Conservation (phyloP, 1,139 yeast genomes). For the Debaryomycetaceae sp. region DNA sequence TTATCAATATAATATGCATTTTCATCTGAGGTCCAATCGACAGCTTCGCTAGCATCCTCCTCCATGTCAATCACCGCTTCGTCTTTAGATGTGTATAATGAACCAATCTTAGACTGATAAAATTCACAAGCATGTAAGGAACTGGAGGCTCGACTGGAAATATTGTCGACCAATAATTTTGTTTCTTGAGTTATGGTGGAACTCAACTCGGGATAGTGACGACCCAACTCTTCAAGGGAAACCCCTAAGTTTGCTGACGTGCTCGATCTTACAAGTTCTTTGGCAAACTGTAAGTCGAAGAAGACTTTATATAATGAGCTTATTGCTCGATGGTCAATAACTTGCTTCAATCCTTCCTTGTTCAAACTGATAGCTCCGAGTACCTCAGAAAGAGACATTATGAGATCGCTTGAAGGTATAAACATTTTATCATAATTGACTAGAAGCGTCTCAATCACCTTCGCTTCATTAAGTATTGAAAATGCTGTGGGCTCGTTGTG, state of each 20-base stretch:
- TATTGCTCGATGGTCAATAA: slow-evolving; percentile 47
- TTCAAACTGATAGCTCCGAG: slow-evolving; percentile 84
- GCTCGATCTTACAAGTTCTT: slow-evolving; percentile 39
- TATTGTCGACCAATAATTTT: slow-evolving; percentile 40
- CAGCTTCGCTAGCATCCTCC: slow-evolving; percentile 34
- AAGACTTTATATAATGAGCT: slow-evolving; percentile 51
- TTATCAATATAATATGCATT: slow-evolving; percentile 47
- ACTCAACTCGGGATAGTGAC: slow-evolving; percentile 77
- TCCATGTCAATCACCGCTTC: slow-evolving; percentile 40
- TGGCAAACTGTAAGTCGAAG: slow-evolving; percentile 45
- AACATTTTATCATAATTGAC: slow-evolving; percentile 50
- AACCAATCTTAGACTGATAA: slow-evolving; percentile 39
- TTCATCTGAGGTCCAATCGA: slow-evolving; percentile 51
- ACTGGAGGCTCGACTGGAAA: slow-evolving; percentile 37
- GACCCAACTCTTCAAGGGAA: slow-evolving; percentile 73
- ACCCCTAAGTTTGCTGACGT: slow-evolving; percentile 57
- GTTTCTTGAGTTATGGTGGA: slow-evolving; percentile 55
- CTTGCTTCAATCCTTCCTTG: slow-evolving; percentile 62
- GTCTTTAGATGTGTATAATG: slow-evolving; percentile 36
- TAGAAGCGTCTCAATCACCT: slow-evolving; percentile 63
- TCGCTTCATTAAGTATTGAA: slow-evolving; percentile 75
- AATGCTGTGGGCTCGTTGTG: slow-evolving; percentile 93
- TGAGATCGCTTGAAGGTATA: slow-evolving; percentile 55
- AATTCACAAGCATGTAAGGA: slow-evolving; percentile 39
- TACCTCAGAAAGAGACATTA: slow-evolving; percentile 67